These are phyloP conservation scores for Pezicula rhizophila DNA, from an alignment of 2,329 filamentous ascomycete species.

Conservation along the genomic window DNA sequence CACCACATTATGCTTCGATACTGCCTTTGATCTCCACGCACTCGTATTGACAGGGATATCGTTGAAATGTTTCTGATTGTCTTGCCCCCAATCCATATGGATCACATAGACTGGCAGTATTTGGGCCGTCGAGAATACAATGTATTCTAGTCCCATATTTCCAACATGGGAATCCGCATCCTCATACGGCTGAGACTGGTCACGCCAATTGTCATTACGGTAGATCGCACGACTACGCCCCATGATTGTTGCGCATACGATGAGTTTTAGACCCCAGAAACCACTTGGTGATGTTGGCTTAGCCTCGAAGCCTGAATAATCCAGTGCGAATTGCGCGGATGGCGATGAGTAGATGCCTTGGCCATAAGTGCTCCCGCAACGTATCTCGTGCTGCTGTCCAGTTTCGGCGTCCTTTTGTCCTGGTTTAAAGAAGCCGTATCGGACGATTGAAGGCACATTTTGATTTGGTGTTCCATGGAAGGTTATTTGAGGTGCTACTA, in stretches of 20 bases:
- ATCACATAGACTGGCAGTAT: slow-evolving; percentile 41
- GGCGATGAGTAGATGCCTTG: slow-evolving; percentile 40
- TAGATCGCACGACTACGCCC: slow-evolving; percentile 30
- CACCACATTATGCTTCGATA: slow-evolving; percentile 12
- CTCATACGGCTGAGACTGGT: slow-evolving; percentile 19
- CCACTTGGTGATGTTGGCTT: slow-evolving; percentile 25
- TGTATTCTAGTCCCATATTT: slow-evolving; percentile 33
- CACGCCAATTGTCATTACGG: slow-evolving; percentile 24
- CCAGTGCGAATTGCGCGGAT: slow-evolving; percentile 31
- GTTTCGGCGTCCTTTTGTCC: slow-evolving; percentile 26
- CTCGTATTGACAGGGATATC: slow-evolving; percentile 16
- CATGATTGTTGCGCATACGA: slow-evolving; percentile 42
- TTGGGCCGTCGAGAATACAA: slow-evolving; percentile 36
- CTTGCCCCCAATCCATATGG: slow-evolving; percentile 35
- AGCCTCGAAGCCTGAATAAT: slow-evolving; percentile 27
- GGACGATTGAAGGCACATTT: slow-evolving; percentile 36
- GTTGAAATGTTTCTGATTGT: slow-evolving; percentile 24
- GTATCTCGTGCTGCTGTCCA: slow-evolving; percentile 18
- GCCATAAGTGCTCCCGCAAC: slow-evolving; percentile 35
- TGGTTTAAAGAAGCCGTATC: slow-evolving; percentile 36
- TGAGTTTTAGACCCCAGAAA: slow-evolving; percentile 33
- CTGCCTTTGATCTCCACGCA: slow-evolving; percentile 12
- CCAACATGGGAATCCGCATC: slow-evolving; percentile 33
- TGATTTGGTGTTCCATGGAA: slow-evolving; percentile 35
- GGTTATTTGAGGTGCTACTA: slow-evolving; percentile 31